Conservation (phyloP, 2,329 filamentous ascomycete genomes). For the Colletotrichum viniferum region DNA sequence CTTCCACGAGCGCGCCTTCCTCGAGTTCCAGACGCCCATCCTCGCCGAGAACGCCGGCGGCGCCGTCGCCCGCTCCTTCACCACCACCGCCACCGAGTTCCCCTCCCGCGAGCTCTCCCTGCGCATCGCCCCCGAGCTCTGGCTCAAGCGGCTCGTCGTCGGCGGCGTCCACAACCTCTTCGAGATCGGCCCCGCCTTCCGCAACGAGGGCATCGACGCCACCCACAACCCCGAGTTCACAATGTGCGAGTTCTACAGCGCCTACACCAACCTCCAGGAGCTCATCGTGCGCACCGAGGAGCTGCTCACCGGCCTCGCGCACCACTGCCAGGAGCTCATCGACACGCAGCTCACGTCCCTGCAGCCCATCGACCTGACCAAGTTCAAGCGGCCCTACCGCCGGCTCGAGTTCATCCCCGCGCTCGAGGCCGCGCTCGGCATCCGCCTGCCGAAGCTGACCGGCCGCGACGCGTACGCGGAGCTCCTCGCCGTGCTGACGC, state of each 20-base stretch:
- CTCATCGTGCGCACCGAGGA: conserved; percentile 78
- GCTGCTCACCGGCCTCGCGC: conserved; percentile 66
- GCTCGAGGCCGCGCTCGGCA: conserved; percentile 71
- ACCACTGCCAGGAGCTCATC: conserved; percentile 52
- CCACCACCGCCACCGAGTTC: conserved; percentile 79
- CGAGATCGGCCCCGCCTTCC: conserved; percentile 90
- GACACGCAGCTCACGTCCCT: conserved; percentile 49
- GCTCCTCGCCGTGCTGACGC: conserved; percentile 55
- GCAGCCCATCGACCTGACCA: conserved; percentile 49
- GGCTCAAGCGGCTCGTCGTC: conserved; percentile 89
- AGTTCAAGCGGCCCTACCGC: conserved; percentile 61
- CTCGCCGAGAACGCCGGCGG: conserved; percentile 84
- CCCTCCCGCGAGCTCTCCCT: conserved; percentile 73
- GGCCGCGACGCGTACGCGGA: conserved; percentile 59
- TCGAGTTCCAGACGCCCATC: conserved; percentile 92
- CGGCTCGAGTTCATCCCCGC: conserved; percentile 82
- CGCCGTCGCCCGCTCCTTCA: conserved; percentile 84
- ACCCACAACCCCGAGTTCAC: conserved; percentile 98
- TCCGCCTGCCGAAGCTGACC: conserved; percentile 68
- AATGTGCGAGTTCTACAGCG: conserved; percentile 95
- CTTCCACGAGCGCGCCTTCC: conserved; percentile 73
- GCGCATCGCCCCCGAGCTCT: conserved; percentile 91
- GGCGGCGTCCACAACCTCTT: conserved; percentile 89
- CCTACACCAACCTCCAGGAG: conserved; percentile 77
- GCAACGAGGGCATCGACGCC: conserved; percentile 89